phyloP scores from a whole-genome alignment of 371 early-diverging fungal species.

The Mucor piriformis region DNA sequence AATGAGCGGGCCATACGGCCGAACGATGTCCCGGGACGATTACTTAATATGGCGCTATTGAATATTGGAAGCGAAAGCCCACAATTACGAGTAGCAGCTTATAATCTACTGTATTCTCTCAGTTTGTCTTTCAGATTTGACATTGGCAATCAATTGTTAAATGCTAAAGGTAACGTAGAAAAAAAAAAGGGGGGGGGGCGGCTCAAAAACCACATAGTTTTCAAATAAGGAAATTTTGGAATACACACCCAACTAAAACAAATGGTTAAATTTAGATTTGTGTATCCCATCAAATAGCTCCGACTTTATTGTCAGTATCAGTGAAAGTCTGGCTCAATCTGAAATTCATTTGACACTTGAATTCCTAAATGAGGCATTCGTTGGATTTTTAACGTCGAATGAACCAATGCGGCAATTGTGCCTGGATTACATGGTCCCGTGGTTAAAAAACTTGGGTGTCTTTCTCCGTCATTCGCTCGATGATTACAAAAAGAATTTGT shows the following conservation, averaged over 20 bases:
- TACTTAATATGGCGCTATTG: constrained; percentile 89
- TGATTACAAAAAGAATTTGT: constrained; percentile 52
- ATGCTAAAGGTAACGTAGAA: constrained; percentile 62
- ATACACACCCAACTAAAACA: neutral
- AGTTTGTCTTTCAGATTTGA: constrained; percentile 80
- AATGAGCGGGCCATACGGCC: constrained; percentile 79
- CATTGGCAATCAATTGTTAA: constrained; percentile 81
- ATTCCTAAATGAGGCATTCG: constrained; percentile 84
- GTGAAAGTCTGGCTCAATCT: constrained; percentile 74
- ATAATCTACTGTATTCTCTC: constrained; percentile 83
- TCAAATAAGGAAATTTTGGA: neutral
- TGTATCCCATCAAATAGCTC: constrained; percentile 90
- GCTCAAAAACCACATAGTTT: neutral
- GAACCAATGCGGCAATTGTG: constrained; percentile 76
- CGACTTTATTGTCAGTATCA: constrained; percentile 79
- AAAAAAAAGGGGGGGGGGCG: too few relatives aligned
- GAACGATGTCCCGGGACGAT: constrained; percentile 87
- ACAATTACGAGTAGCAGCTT: constrained; percentile 78
- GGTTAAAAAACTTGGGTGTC: constrained; percentile 79
- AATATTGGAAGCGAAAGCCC: constrained; percentile 85
- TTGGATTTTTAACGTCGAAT: constrained; percentile 78
- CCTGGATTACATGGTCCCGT: constrained; percentile 90
- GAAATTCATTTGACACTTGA: constrained; percentile 86
- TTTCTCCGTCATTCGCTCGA: constrained; percentile 54
- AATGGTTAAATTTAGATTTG: constrained; percentile 54